Evolutionary conservation across 805 yeast genomes (phyloP), one percentile per base, ranked within the genome.

Genomic region (Grigorovia humatica): DNA sequence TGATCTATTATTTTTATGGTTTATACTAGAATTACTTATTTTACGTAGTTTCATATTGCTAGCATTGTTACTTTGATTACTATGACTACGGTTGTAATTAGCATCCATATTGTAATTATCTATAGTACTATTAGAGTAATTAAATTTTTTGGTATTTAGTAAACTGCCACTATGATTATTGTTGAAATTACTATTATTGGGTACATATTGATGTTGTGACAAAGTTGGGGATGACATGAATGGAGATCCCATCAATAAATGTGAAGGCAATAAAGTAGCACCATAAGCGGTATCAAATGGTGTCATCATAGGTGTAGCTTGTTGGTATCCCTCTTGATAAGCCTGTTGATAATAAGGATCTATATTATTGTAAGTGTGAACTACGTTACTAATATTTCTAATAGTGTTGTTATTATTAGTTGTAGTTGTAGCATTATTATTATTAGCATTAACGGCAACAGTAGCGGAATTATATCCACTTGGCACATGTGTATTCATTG

Each of bases 211-310:
- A 20, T 52, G 54, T 32, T 47, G 46, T 19, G 50, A 51, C 44
- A 54, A 44, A 43, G 74, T 66, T 51, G 74, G 77, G 1, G 70
- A 66, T 19, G 68, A 63, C 9, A 78, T 68, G 59, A 75, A 82
- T 0, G 88, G 88, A 2, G 87, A 81, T 3, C 79, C 74, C 52
- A 79, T 69, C 48, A 83, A 66, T 49, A 83, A 65, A 58, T 81
- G 84, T 17, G 82, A 70, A 1, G 89, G 89, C 18, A 83, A 67
- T 72, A 82, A 73, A 13, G 82, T 76, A 4, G 79, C 76, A 9
- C 84, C 81, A 58, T 81, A 82, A 4, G 76, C 68, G 52, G 76
- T 63, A 60, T 82, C 87, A 58, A 81, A 74, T 1, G 88, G 86
- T 2, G 83, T 75, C 43, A 81, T 80, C 11, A 71, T 66, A 1